A percentile compares a stretch with the other conserved stretches of the same genome.
Evolutionary conservation across 139 green algal species (phyloP).

Genomic region (Parachlorella kessleri): DNA sequence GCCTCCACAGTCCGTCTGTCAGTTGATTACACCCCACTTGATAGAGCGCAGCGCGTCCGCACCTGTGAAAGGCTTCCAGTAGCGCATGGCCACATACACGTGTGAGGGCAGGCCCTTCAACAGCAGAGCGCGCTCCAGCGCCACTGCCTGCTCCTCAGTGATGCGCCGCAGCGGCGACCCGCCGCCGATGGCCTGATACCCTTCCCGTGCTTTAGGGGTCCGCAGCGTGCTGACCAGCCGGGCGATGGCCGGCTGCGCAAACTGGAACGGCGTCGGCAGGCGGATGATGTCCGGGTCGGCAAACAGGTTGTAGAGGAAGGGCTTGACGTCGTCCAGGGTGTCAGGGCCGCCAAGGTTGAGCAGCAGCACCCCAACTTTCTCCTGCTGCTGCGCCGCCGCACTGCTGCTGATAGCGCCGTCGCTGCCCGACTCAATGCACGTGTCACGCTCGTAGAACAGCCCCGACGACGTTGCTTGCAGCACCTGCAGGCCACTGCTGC

Average conservation of each 20-base stretch:
- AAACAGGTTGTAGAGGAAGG: slow-evolving; percentile 99
- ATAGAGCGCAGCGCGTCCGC: neutral
- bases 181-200: slow-evolving; percentile 95
- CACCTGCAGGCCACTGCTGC: neutral
- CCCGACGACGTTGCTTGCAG: neutral
- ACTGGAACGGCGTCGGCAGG: slow-evolving; percentile 65
- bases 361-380: slow-evolving; percentile 91
- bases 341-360: slow-evolving; percentile 98
- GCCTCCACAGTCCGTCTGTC: no score
- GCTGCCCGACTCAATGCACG: neutral
- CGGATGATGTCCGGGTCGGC: slow-evolving; percentile 97
- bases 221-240: slow-evolving; percentile 81
- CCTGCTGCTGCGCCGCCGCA: neutral
- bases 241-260: slow-evolving; percentile 87
- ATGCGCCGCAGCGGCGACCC: slow-evolving; percentile 93
- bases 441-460: neutral
- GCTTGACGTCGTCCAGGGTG: slow-evolving; percentile 95
- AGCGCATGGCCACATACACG: slow-evolving; percentile 98
- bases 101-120: slow-evolving; percentile 48
- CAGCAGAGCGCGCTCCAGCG: slow-evolving; percentile 65
- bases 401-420: neutral
- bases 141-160: slow-evolving; percentile 92
- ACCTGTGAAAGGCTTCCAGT: slow-evolving; percentile 99
- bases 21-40: no score
- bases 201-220: slow-evolving; percentile 88